A percentile compares a stretch with the other conserved stretches of the same genome.
Conservation (phyloP, 1,284 basidiomycete species). For the Leccinum fallax region DNA sequence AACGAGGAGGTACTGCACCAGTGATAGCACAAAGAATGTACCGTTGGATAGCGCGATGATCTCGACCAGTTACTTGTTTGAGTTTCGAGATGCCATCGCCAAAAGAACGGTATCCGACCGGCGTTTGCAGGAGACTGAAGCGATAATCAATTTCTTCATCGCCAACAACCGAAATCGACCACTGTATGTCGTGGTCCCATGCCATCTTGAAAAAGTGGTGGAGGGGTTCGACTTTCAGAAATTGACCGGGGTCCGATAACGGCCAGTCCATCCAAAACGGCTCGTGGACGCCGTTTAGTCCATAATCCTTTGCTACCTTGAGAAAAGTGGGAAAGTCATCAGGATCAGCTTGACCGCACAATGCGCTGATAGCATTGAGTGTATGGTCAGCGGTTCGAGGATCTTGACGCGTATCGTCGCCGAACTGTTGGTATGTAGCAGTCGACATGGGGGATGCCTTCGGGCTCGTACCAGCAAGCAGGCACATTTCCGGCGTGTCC, state of each 20-base stretch:
- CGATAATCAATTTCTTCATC: neutral
- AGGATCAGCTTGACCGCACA: neutral
- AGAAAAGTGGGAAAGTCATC: neutral
- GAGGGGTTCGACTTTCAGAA: neutral
- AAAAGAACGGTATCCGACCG: neutral
- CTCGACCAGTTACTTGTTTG: neutral
- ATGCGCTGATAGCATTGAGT: neutral
- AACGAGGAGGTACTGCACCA: neutral
- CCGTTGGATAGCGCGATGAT: neutral
- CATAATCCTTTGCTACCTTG: neutral
- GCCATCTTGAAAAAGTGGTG: neutral
- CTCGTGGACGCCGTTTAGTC: neutral
- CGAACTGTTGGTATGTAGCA: neutral
- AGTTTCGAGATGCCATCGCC: neutral
- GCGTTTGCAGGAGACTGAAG: neutral
- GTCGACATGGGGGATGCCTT: neutral
- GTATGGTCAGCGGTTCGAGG: neutral
- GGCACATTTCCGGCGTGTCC: neutral
- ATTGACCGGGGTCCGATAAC: neutral
- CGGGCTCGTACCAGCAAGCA: neutral
- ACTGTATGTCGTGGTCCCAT: constrained; percentile 1
- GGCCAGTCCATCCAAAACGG: neutral
- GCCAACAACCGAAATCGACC: neutral
- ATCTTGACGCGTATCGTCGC: neutral
- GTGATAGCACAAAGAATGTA: neutral